A percentile compares a stretch with the other conserved stretches of the same genome.
Evolutionary conservation across 2,329 filamentous ascomycete genomes (phyloP).

Genomic region (Mariannaea elegans): DNA sequence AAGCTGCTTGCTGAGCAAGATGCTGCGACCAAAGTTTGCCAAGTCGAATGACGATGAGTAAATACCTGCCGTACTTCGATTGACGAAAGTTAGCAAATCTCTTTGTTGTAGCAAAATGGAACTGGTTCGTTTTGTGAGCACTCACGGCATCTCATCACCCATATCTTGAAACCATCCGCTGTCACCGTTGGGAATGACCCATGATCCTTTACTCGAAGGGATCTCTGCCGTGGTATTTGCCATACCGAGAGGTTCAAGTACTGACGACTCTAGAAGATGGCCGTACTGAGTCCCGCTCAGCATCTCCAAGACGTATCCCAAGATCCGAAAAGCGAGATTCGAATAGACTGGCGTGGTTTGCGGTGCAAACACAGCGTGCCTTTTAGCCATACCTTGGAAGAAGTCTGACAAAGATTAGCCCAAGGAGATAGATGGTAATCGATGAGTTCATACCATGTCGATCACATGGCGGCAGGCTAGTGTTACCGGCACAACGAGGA

Average conservation of each 20-base stretch:
- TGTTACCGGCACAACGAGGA: background rate
- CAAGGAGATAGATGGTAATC: background rate
- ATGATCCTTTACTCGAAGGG: background rate
- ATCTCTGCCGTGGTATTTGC: background rate
- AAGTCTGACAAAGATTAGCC: background rate
- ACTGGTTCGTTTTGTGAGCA: background rate
- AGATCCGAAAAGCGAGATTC: background rate
- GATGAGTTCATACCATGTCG: background rate
- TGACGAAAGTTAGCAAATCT: background rate
- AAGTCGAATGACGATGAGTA: background rate
- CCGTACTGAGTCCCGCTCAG: background rate
- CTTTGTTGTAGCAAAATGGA: background rate
- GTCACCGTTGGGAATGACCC: background rate
- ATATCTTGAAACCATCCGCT: background rate
- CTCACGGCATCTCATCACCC: background rate
- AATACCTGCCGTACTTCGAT: background rate
- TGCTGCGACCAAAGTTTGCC: background rate
- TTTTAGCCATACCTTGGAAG: background rate
- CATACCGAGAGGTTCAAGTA: background rate
- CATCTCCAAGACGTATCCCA: background rate
- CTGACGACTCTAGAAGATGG: background rate
- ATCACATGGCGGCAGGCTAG: background rate
- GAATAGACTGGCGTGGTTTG: background rate
- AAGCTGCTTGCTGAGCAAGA: background rate
- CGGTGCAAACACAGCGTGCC: background rate